A percentile compares a stretch with the other conserved stretches of the same genome.
Evolutionary conservation across 805 yeast genomes (phyloP).

Genomic region (Maudiozyma turicensis): DNA sequence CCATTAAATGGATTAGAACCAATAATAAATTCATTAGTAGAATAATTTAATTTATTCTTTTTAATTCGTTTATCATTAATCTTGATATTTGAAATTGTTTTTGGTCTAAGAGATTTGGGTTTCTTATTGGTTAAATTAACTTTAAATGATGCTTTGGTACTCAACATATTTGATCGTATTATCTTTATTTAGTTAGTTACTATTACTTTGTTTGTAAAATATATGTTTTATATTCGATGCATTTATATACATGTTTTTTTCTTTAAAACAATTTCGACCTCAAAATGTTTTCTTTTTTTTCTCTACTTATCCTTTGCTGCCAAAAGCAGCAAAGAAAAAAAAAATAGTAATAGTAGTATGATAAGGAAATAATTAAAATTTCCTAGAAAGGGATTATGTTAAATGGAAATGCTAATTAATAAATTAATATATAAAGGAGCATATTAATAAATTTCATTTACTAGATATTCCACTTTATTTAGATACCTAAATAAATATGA

Average conservation of each 20-base stretch:
- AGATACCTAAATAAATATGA: not conserved
- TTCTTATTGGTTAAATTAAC: conserved; percentile 7
- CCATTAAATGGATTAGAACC: not conserved
- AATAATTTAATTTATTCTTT: not conserved
- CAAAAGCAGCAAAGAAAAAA: too few species aligned
- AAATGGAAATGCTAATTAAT: not conserved
- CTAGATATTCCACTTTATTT: not conserved
- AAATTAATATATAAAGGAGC: not conserved
- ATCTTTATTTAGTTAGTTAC: too few species aligned
- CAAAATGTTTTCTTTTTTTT: not conserved
- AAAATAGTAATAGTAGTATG: too few species aligned
- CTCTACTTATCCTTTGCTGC: too few species aligned
- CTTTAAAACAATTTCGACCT: not conserved
- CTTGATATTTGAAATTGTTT: not conserved
- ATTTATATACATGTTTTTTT: not conserved
- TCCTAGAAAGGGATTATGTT: too few species aligned
- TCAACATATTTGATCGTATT: not conserved
- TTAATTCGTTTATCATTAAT: not conserved
- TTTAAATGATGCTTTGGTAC: conserved; percentile 7
- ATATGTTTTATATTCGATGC: not conserved
- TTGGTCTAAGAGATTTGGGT: not conserved
- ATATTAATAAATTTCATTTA: not conserved
- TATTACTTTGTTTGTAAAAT: not conserved
- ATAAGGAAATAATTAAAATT: too few species aligned
- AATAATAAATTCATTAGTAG: not conserved